These are phyloP conservation scores for Trichophyton rubrum DNA, from an alignment of 2,329 filamentous ascomycete genomes.

Conservation along the genomic window DNA sequence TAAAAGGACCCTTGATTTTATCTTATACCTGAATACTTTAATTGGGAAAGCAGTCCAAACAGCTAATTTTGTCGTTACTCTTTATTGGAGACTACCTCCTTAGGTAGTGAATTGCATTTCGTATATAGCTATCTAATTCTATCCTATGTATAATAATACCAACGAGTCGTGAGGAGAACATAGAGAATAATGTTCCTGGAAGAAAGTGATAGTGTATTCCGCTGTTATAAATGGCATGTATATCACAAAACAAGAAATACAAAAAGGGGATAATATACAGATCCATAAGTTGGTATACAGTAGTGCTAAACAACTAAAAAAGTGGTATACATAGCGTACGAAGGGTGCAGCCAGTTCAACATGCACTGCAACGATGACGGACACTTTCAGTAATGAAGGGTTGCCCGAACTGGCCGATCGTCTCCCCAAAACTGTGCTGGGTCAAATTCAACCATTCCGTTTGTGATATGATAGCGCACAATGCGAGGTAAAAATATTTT, in stretches of 20 bases:
- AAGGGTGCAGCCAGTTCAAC: neutral
- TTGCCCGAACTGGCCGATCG: constrained; percentile 1
- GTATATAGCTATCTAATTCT: neutral
- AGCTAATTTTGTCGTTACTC: neutral
- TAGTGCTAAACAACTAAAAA: neutral
- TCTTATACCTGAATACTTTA: neutral
- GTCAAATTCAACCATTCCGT: constrained; percentile 31
- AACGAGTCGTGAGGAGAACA: neutral
- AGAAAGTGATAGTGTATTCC: neutral
- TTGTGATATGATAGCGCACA: constrained; percentile 26
- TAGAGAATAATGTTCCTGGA: neutral
- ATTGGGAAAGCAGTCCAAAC: neutral
- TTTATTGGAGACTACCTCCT: too few relatives aligned
- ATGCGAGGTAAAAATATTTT: constrained; percentile 33
- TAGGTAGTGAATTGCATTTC: neutral
- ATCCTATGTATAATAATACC: neutral
- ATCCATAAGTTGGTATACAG: neutral
- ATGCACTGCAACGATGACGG: neutral
- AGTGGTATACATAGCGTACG: neutral
- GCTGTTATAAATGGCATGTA: neutral
- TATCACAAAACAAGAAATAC: neutral
- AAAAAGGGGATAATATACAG: neutral
- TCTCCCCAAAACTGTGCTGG: constrained; percentile 17
- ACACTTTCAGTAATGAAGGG: neutral
- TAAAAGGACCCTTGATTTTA: neutral